A percentile compares a stretch with the other conserved stretches of the same genome.
Evolutionary conservation across 805 yeast genomes (phyloP).

Genomic region (Lipomyces yamadae): DNA sequence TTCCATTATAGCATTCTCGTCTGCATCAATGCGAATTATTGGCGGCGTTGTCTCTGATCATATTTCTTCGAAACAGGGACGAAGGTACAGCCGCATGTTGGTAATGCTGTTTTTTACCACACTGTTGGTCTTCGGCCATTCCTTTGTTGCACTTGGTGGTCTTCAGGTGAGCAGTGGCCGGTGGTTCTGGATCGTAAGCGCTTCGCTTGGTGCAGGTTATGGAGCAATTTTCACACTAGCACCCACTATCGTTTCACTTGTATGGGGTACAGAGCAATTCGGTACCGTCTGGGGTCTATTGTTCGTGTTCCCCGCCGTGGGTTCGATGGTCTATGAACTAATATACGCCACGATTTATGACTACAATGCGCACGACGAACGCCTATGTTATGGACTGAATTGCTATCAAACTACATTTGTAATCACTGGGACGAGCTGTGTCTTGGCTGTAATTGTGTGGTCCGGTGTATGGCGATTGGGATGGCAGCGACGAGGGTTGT

Average conservation of each 20-base stretch:
- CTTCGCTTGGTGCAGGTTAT: conserved; percentile 69
- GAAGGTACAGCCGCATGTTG: conserved; percentile 42
- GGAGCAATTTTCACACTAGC: conserved; percentile 85
- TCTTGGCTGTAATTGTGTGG: conserved; percentile 35
- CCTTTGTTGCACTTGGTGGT: conserved; percentile 36
- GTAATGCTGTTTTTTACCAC: conserved; percentile 47
- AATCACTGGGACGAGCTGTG: conserved; percentile 40
- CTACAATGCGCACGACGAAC: conserved; percentile 42
- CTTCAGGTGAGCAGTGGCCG: conserved; percentile 30
- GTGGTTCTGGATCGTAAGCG: conserved; percentile 47
- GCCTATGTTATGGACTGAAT: conserved; percentile 31
- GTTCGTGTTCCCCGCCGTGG: conserved; percentile 86
- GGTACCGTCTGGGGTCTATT: conserved; percentile 94
- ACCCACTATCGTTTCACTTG: conserved; percentile 80
- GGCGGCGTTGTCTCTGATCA: conserved; percentile 74
- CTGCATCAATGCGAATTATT: conserved; percentile 70
- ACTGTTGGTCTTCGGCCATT: conserved; percentile 40
- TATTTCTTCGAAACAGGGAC: conserved; percentile 47
- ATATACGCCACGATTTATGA: conserved; percentile 71
- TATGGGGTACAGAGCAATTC: conserved; percentile 86
- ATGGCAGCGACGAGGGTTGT: conserved; percentile 27
- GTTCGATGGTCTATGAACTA: conserved; percentile 70
- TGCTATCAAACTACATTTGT: conserved; percentile 43
- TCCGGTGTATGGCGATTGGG: conserved; percentile 26
- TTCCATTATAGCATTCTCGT: conserved; percentile 64